phyloP scores from a whole-genome alignment of 2,329 filamentous ascomycete genomes.

The Sphaceloma murrayae region DNA sequence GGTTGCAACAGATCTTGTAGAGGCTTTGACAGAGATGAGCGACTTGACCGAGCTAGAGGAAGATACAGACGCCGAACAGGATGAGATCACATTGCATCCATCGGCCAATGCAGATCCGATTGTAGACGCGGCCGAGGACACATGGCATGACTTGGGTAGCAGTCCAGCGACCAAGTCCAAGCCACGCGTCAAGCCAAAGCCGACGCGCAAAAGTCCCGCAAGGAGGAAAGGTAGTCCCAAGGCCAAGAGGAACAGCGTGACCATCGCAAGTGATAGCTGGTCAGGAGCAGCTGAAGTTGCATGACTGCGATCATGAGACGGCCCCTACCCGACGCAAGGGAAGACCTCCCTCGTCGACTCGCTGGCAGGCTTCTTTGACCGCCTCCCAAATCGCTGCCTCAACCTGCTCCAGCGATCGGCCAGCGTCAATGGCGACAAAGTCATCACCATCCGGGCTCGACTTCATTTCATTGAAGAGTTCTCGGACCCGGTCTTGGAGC shows the following conservation, averaged over 20 bases:
- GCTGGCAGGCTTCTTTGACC: constrained; percentile 19
- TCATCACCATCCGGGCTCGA: constrained; percentile 41
- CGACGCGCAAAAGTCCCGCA: not conserved
- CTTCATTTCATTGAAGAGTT: constrained; percentile 55
- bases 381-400: constrained; percentile 28
- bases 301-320: constrained; percentile 12
- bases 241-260: no score
- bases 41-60: constrained; percentile 5
- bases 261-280: no score
- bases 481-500: constrained; percentile 71
- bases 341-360: constrained; percentile 10
- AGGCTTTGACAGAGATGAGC: constrained; percentile 6
- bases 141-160: constrained; percentile 2
- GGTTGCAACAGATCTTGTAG: constrained; percentile 8
- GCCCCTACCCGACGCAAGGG: constrained; percentile 14
- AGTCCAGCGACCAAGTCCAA: no score
- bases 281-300: constrained; percentile 38
- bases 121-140: no score
- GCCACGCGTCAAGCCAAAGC: no score
- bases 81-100: no score
- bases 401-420: constrained; percentile 43
- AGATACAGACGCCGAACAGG: constrained; percentile 8
- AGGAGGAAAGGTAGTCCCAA: not conserved
- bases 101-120: no score
- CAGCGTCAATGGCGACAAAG: constrained; percentile 48